Base-by-base conservation (phyloP, 192 early-diverging fungal species). In the Coemansia sp. region DNA sequence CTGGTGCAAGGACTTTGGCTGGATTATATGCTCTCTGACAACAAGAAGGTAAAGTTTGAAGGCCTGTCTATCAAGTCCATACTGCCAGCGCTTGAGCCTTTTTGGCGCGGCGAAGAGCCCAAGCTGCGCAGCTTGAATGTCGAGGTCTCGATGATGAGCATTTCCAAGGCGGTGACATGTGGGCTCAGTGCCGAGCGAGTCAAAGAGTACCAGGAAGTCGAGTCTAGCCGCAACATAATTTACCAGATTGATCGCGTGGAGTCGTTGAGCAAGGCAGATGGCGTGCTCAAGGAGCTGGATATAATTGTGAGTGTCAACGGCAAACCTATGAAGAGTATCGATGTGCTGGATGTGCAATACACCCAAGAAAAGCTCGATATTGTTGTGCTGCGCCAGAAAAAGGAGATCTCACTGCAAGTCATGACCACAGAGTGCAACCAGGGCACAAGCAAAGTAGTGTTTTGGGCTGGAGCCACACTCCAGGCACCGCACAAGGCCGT, bases 381-480 rank as follows among this genome's bases (percentile, higher is more conserved):
- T 49, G 81, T 83, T 59, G 60, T 66, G 5, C 53, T 97, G 41
- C 83, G 94, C 29, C 78, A 88, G 35, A 87, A 86, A 58, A 38
- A 80, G 39, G 90, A 87, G 46, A 22, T 87, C 24, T 59, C 60
- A 0, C 37, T 97, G 18, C 51, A 47, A 3, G 85, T 94, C 1
- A 82, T 84, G 14, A 89, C 87, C 1, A 79, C 78, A 5, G 62
- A 76, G 46, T 54, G 72, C 27, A 76, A 78, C 6, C 72, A 75
- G 36, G 83, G 79, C 19, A 88, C 83, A 4, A 77, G 74, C 7
- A 80, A 85, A 26, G 77, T 92, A 0, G 65, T 96, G 27, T 72
- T 82, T 14, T 96, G 93, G 93, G 85, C 87, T 22, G 93, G 93
- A 10, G 90, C 87, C 0, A 54, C 85, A 17, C 79, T 92, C 41